A percentile compares a stretch with the other conserved stretches of the same genome.
Evolutionary conservation across 108 stramenopile genomes (phyloP).

Genomic region (Aurantiochytrium sp.): DNA sequence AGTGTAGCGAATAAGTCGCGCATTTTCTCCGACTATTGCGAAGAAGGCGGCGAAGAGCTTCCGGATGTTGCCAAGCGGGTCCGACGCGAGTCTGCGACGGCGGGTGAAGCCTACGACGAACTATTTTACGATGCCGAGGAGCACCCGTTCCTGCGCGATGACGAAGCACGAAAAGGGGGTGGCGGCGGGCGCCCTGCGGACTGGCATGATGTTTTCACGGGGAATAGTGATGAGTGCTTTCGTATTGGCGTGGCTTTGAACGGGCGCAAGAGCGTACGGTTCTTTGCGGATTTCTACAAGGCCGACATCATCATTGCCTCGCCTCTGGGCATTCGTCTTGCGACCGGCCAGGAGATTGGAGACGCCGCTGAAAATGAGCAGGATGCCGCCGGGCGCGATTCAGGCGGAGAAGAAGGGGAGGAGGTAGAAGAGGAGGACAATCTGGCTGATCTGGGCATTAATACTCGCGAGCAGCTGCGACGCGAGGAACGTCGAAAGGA

Average conservation of each 20-base stretch:
- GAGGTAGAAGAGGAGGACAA: background rate
- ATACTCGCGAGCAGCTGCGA: background rate
- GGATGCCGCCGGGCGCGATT: background rate
- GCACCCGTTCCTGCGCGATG: background rate
- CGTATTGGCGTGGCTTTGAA: background rate
- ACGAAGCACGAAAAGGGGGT: background rate
- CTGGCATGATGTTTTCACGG: conserved; percentile 7
- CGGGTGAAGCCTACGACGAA: background rate
- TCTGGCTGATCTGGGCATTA: background rate
- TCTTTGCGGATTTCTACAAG: background rate
- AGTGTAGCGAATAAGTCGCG: background rate
- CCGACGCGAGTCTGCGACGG: background rate
- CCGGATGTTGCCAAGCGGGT: background rate
- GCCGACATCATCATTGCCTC: background rate
- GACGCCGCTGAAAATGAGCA: background rate
- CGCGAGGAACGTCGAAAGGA: background rate
- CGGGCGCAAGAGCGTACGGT: background rate
- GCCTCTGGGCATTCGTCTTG: background rate
- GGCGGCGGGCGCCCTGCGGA: background rate
- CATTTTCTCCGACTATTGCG: background rate
- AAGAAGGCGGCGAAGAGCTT: background rate
- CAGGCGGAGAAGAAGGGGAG: background rate
- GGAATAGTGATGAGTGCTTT: background rate
- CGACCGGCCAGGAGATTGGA: background rate
- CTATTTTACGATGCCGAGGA: background rate